Evolutionary conservation across 345 rosid genomes (phyloP).

Genomic region (Sisymbrium altissimum): DNA sequence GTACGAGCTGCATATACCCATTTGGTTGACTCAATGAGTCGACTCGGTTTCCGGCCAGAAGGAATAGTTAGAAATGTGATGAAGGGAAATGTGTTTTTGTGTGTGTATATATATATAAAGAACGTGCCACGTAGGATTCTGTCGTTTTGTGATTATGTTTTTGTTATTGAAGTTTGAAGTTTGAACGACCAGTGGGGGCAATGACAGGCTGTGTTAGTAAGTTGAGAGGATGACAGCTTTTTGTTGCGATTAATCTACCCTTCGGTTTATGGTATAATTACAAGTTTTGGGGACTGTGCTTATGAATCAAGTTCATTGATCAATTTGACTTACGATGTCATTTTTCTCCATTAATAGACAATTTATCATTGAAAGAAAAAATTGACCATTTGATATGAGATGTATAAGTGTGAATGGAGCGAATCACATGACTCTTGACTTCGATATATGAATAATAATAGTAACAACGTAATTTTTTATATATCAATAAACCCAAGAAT

Average conservation of each 20-base stretch:
- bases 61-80: neutral
- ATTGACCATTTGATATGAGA: neutral
- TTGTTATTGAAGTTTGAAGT: slow-evolving; percentile 14
- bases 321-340: neutral
- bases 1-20: slow-evolving; percentile 88
- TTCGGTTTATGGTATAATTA: neutral
- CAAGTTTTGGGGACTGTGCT: slow-evolving; percentile 9
- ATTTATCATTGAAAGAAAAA: neutral
- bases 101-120: slow-evolving; percentile 15
- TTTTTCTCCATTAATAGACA: neutral
- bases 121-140: slow-evolving; percentile 38
- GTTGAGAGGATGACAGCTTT: slow-evolving; percentile 31
- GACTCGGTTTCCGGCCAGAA: neutral
- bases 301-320: neutral
- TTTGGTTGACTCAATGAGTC: slow-evolving; percentile 24
- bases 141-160: slow-evolving; percentile 24
- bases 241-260: neutral
- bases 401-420: neutral
- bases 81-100: neutral
- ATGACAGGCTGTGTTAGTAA: slow-evolving; percentile 47
- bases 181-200: slow-evolving; percentile 55
- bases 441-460: too few species aligned
- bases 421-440: too few species aligned
- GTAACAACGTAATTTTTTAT: too few species aligned
- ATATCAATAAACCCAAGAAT: too few species aligned